A percentile compares a stretch with the other conserved stretches of the same genome.
These are phyloP conservation scores for Yarrowia divulgata DNA, from an alignment of 805 yeast species.

Conservation along the genomic window DNA sequence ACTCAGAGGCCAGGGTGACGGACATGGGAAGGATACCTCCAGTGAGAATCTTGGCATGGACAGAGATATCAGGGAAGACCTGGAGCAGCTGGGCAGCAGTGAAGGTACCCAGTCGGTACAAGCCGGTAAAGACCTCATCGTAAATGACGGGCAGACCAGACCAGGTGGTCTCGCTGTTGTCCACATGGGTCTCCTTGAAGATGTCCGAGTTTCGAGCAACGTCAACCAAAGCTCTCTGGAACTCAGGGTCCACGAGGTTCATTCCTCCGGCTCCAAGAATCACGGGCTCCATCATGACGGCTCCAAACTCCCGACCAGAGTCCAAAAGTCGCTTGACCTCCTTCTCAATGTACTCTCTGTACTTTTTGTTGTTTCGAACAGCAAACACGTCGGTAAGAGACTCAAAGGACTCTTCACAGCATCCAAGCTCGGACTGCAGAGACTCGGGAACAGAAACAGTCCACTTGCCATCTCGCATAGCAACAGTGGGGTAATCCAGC, in stretches of 20 bases:
- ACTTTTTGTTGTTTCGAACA: conserved; percentile 38
- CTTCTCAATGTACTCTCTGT: conserved; percentile 41
- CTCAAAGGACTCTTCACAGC: conserved; percentile 33
- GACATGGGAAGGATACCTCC: conserved; percentile 46
- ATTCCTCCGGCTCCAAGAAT: conserved; percentile 47
- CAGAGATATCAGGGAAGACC: conserved; percentile 45
- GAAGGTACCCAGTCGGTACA: conserved; percentile 45
- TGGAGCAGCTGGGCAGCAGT: conserved; percentile 42
- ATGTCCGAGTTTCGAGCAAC: conserved; percentile 42
- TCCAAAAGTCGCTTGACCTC: conserved; percentile 36
- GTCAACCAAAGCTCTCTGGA: conserved; percentile 44
- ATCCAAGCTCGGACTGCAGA: conserved; percentile 37
- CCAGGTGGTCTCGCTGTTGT: conserved; percentile 40
- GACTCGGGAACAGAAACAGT: conserved; percentile 41
- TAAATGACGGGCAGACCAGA: conserved; percentile 45
- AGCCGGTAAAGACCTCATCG: conserved; percentile 47
- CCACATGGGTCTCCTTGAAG: conserved; percentile 31
- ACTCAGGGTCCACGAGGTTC: conserved; percentile 45
- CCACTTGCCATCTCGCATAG: conserved; percentile 44
- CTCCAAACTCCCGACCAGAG: conserved; percentile 45
- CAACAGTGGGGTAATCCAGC: conserved; percentile 46
- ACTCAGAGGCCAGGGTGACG: conserved; percentile 44
- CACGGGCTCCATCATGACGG: conserved; percentile 45
- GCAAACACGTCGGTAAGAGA: conserved; percentile 42
- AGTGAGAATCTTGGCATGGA: conserved; percentile 46